phyloP scores from a whole-genome alignment of 1,284 basidiomycete species.

The Peniophora sp. region DNA sequence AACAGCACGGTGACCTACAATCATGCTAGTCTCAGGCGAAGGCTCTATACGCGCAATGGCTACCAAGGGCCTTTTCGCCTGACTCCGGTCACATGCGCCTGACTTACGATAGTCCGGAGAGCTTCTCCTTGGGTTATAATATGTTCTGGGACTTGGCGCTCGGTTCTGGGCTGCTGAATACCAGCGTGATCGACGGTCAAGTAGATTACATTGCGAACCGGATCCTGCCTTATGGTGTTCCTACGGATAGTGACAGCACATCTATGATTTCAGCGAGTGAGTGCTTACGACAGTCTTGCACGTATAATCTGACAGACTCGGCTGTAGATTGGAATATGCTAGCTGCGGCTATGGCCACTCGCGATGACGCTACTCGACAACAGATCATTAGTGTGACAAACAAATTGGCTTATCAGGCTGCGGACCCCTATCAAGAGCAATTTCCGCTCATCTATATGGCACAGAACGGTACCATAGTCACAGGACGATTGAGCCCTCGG shows the following conservation, averaged over 20 bases:
- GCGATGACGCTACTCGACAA: conserved; percentile 19
- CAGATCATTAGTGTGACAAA: conserved; percentile 18
- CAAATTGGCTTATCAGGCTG: neutral
- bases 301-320: neutral
- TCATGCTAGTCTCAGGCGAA: neutral
- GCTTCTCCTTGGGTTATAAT: neutral
- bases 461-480: neutral
- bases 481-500: conserved; percentile 14
- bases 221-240: neutral
- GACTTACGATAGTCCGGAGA: neutral
- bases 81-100: neutral
- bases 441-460: neutral
- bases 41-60: neutral
- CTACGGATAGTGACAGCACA: neutral
- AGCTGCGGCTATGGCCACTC: conserved; percentile 22
- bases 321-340: conserved; percentile 31
- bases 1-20: neutral
- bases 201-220: neutral
- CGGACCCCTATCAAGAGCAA: neutral
- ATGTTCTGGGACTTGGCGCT: conserved; percentile 10
- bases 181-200: neutral
- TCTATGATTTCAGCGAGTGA: neutral
- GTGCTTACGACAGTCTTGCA: neutral
- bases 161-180: conserved; percentile 18
- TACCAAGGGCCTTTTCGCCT: neutral